phyloP scores from a whole-genome alignment of 805 yeast genomes.

The Sugiyamaella lignohabitans region DNA sequence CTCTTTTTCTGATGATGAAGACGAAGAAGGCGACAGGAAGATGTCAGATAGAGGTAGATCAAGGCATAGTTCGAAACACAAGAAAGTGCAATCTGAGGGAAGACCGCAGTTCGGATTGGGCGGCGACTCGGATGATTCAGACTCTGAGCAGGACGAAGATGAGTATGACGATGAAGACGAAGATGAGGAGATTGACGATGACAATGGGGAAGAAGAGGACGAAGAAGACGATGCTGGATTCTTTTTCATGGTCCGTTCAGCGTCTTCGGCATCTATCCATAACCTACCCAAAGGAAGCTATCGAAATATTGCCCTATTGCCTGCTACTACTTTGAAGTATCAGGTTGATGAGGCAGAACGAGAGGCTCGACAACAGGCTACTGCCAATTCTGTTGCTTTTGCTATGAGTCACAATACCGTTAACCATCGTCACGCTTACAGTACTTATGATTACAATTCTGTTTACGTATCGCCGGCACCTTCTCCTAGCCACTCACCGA shows the following conservation, averaged over 20 bases:
- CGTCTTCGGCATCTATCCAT: conserved; percentile 29
- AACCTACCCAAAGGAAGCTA: conserved; percentile 18
- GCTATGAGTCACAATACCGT: conserved; percentile 67
- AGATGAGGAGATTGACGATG: conserved; percentile 29
- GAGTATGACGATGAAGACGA: conserved; percentile 29
- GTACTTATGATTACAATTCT: conserved; percentile 25
- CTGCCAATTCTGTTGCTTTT: conserved; percentile 33
- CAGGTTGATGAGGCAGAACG: conserved; percentile 63
- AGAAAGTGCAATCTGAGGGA: not conserved
- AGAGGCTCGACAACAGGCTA: conserved; percentile 32
- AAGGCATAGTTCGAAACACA: not conserved
- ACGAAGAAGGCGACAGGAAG: conserved; percentile 9
- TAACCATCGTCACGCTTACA: conserved; percentile 19
- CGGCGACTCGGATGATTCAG: conserved; percentile 4
- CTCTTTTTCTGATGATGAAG: conserved; percentile 17
- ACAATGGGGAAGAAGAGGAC: conserved; percentile 30
- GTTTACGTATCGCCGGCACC: conserved; percentile 23
- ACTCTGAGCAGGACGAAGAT: conserved; percentile 27
- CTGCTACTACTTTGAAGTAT: conserved; percentile 79
- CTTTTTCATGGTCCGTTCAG: conserved; percentile 47
- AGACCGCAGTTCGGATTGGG: conserved; percentile 5
- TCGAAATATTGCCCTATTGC: conserved; percentile 69
- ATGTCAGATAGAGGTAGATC: not conserved
- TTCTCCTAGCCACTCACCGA: conserved; percentile 17
- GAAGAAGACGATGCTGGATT: conserved; percentile 67